phyloP scores from a whole-genome alignment of 345 rosid species.

The Pugionium cornutum region DNA sequence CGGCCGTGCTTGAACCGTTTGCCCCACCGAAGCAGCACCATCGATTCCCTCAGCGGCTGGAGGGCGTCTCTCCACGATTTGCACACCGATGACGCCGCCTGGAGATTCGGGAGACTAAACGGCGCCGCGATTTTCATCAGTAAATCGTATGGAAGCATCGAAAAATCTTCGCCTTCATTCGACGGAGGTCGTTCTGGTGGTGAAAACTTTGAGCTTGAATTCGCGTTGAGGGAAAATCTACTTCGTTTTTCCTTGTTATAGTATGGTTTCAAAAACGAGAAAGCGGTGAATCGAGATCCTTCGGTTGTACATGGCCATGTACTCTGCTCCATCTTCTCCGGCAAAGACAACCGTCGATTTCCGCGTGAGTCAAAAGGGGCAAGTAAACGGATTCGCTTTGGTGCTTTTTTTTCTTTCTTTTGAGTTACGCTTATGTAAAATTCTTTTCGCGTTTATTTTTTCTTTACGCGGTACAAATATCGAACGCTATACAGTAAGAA shows the following conservation, averaged over 20 bases:
- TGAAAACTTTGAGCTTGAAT: conserved; percentile 25
- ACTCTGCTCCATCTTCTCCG: conserved; percentile 50
- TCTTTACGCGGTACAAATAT: too few species aligned
- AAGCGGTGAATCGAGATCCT: conserved; percentile 44
- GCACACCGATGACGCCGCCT: conserved; percentile 75
- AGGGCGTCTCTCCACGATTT: conserved; percentile 82
- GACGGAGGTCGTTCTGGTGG: neutral
- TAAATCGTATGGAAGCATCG: conserved; percentile 72
- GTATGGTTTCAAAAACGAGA: conserved; percentile 31
- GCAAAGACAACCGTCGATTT: conserved; percentile 27
- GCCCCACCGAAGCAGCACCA: conserved; percentile 72
- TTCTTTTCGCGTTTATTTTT: too few species aligned
- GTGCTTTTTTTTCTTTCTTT: too few species aligned
- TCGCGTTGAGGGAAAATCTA: conserved; percentile 21
- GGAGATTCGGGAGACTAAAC: conserved; percentile 63
- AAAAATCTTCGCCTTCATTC: conserved; percentile 45
- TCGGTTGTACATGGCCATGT: conserved; percentile 58
- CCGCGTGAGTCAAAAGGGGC: conserved; percentile 17
- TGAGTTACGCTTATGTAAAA: too few species aligned
- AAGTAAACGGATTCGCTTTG: conserved; percentile 10
- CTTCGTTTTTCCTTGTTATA: conserved; percentile 26
- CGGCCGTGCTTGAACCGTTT: conserved; percentile 88
- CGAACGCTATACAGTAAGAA: too few species aligned
- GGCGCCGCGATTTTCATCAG: conserved; percentile 65
- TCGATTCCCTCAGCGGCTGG: conserved; percentile 80